Evolutionary conservation across 345 rosid genomes (phyloP).

Genomic region (Dimocarpus longan): DNA sequence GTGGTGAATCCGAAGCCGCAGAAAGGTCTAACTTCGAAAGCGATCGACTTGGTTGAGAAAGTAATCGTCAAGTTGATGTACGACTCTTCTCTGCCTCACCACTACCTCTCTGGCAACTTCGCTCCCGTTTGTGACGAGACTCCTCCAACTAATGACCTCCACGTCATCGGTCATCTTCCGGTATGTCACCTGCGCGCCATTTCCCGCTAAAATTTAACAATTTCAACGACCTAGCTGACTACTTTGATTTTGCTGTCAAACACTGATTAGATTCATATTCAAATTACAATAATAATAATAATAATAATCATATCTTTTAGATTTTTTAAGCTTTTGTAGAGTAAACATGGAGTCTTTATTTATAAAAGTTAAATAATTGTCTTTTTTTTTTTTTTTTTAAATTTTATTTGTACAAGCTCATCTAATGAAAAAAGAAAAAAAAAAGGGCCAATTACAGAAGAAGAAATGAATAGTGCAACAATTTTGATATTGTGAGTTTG

Average conservation of each 20-base stretch:
- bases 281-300: too few species aligned
- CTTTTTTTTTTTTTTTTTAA: background rate
- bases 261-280: too few species aligned
- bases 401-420: background rate
- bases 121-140: slow-evolving; percentile 74
- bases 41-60: slow-evolving; percentile 73
- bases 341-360: too few species aligned
- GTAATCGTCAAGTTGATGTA: slow-evolving; percentile 71
- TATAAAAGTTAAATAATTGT: too few species aligned
- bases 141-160: slow-evolving; percentile 73
- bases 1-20: slow-evolving; percentile 67
- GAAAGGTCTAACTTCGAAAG: slow-evolving; percentile 64
- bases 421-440: background rate
- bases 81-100: slow-evolving; percentile 75
- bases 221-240: background rate
- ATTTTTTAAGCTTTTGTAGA: too few species aligned
- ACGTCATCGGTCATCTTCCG: slow-evolving; percentile 79
- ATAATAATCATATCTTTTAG: too few species aligned
- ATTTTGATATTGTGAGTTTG: too few species aligned
- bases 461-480: too few species aligned
- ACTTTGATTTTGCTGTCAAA: background rate
- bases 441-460: too few species aligned
- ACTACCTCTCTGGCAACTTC: slow-evolving; percentile 89
- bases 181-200: slow-evolving; percentile 32
- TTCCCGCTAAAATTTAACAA: too few species aligned